Evolutionary conservation across 2,329 filamentous ascomycete genomes (phyloP).

Genomic region (Ilyonectria mors-panacis): DNA sequence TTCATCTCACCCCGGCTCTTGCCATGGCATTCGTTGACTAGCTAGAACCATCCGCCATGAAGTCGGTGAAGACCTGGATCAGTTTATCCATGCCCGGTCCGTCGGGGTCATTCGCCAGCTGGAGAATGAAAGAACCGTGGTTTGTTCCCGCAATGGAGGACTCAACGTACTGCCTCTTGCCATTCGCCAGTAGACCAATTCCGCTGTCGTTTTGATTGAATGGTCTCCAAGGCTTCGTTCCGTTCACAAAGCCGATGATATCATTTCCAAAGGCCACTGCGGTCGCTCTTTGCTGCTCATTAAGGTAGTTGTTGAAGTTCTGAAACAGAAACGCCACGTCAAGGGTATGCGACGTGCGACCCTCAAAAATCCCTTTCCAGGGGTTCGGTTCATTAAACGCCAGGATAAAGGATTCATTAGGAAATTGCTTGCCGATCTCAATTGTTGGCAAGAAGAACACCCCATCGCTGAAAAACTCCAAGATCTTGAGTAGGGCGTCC

Average conservation of each 20-base stretch:
- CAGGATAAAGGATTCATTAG: slow-evolving; percentile 11
- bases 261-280: slow-evolving; percentile 25
- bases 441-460: neutral
- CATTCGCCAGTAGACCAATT: neutral
- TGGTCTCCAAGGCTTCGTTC: neutral
- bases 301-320: slow-evolving; percentile 27
- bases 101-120: too few relatives aligned
- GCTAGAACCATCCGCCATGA: too few relatives aligned
- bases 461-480: slow-evolving; percentile 24
- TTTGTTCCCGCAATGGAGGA: too few relatives aligned
- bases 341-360: slow-evolving; percentile 25
- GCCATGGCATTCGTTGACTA: too few relatives aligned
- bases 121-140: too few relatives aligned
- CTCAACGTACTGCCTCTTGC: neutral
- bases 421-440: slow-evolving; percentile 4
- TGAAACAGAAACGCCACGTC: slow-evolving; percentile 31
- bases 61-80: too few relatives aligned
- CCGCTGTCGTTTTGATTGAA: neutral
- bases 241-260: slow-evolving; percentile 19
- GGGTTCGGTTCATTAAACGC: slow-evolving; percentile 28
- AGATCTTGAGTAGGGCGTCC: slow-evolving; percentile 1
- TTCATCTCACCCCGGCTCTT: too few relatives aligned
- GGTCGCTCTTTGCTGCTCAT: slow-evolving; percentile 1
- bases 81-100: too few relatives aligned
- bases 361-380: slow-evolving; percentile 29